Evolutionary conservation across 768 basidiomycete species (phyloP), one percentile per base, ranked within the genome.

Genomic region (Boletus subparvulus): DNA sequence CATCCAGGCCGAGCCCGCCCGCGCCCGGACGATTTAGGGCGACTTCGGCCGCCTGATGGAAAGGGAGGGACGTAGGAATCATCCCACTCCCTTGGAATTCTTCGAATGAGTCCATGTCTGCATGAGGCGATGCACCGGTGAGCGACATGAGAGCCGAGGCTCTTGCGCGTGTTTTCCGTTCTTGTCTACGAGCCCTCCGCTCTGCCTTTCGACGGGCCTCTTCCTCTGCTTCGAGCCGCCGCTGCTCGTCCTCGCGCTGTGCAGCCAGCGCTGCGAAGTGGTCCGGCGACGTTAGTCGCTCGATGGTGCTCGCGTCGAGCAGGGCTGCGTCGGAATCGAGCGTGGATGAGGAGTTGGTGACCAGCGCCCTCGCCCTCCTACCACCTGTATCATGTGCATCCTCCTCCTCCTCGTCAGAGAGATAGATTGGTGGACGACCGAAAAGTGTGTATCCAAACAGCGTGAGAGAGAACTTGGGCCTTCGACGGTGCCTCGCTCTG

Each of bases 301-400:
- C n/a, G n/a, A n/a, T n/a, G n/a, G n/a, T n/a, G n/a, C n/a, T n/a
- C 75, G 75, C 49, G n/a, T 77, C 80, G 52, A 90, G n/a, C 87
- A 16, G 83, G 6, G 87, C 81, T 4, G 88, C 87, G 58, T 90
- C 88, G 0, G 85, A 83, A 69, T 90, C 88, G 42, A 88, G 78
- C 6, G 85, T 85, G 6, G 75, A 71, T 3, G 77, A 70, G 19
- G 72, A 73, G 10, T 58, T 32, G 3, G 65, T 70, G 35, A 50
- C 28, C 60, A 69, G 61, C 32, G 46, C 63, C 64, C 35, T 70
- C 61, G 33, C 70, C 63, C 50, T 61, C 47, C 58, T 48, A 46
- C 33, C 26, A 9, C n/a, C 50, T n/a, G 3, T 5, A 11, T 50
- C 40, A 9, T 40, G 40, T 2, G 60, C 47, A 13, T 67, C 71